Evolutionary conservation across 2,329 filamentous ascomycete genomes (phyloP).

Genomic region (Sporothrix schenckii): DNA sequence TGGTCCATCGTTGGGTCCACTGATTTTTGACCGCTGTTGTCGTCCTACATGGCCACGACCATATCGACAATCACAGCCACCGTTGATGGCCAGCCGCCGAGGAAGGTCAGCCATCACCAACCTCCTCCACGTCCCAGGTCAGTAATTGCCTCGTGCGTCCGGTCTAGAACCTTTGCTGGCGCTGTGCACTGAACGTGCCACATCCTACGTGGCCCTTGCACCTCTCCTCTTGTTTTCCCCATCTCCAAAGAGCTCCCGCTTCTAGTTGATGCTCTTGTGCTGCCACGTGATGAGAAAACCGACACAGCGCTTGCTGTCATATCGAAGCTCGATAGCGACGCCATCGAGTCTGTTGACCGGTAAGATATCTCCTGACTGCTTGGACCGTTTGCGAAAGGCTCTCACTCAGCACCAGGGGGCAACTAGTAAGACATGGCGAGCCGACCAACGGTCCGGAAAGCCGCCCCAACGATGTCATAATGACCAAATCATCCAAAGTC

Average conservation of each 20-base stretch:
- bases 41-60: not conserved
- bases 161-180: slow-evolving; percentile 17
- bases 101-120: not conserved
- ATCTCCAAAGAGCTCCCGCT: not conserved
- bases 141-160: slow-evolving; percentile 13
- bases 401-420: slow-evolving; percentile 21
- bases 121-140: not conserved
- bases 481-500: not conserved
- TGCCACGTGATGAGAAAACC: slow-evolving; percentile 5
- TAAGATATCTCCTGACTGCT: too few relatives aligned
- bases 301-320: too few relatives aligned
- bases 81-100: too few relatives aligned
- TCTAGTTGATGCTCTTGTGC: not conserved
- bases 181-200: not conserved
- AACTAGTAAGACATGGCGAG: not conserved
- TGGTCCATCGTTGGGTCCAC: not conserved
- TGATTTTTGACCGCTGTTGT: slow-evolving; percentile 7
- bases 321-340: not conserved
- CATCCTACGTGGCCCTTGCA: not conserved
- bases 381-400: not conserved
- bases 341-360: not conserved
- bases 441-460: not conserved
- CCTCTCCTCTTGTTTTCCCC: not conserved
- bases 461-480: slow-evolving; percentile 5
- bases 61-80: too few relatives aligned